Percentiles rank a stretch among this genome's conserved stretches.
Evolutionary conservation across 495 filamentous ascomycete species (phyloP).

Genomic region (Trichoderma asperelloides): DNA sequence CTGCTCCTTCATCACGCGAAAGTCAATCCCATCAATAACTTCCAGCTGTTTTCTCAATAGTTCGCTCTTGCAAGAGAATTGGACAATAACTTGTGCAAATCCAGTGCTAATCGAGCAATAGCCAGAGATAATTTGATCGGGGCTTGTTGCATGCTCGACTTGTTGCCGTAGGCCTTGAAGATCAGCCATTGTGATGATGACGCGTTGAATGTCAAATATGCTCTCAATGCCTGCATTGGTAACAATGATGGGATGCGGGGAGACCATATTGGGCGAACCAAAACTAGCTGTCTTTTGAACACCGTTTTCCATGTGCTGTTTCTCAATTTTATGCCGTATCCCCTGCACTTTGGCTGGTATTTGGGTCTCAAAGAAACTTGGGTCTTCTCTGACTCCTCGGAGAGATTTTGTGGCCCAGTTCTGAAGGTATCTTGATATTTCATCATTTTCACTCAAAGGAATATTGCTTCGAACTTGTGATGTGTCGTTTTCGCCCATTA

Average conservation of each 20-base stretch:
- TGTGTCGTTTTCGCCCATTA: constrained; percentile 8
- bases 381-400: background rate
- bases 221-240: constrained; percentile 31
- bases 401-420: background rate
- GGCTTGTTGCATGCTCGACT: constrained; percentile 21
- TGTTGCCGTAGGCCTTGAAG: constrained; percentile 23
- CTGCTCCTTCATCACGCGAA: constrained; percentile 18
- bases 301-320: background rate
- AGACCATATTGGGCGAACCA: constrained; percentile 24
- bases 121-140: constrained; percentile 23
- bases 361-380: background rate
- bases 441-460: background rate
- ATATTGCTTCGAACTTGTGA: background rate
- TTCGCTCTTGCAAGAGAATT: constrained; percentile 27
- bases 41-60: constrained; percentile 29
- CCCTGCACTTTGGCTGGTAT: background rate
- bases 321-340: background rate
- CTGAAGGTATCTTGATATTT: background rate
- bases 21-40: constrained; percentile 25
- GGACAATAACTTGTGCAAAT: constrained; percentile 25
- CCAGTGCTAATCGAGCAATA: constrained; percentile 30
- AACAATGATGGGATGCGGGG: constrained; percentile 30
- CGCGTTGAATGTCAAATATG: constrained; percentile 33
- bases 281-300: constrained; percentile 9
- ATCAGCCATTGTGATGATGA: constrained; percentile 29